Evolutionary conservation across 2,329 filamentous ascomycete genomes (phyloP).

Genomic region (Phialemoniopsis sp.): DNA sequence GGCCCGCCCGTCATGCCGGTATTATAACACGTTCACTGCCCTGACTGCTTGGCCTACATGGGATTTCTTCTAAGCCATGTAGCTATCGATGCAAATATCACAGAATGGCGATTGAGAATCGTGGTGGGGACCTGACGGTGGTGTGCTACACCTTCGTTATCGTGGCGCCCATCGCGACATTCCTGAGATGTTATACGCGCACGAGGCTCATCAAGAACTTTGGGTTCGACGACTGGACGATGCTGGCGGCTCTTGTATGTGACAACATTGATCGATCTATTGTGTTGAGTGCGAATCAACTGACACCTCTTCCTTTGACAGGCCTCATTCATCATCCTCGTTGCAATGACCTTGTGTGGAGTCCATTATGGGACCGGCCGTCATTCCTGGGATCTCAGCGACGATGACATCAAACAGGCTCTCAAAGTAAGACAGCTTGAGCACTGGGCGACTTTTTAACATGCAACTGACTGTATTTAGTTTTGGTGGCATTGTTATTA

Average conservation of each 20-base stretch:
- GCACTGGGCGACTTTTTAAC: too few species aligned
- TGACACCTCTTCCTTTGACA: conserved; percentile 9
- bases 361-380: conserved; percentile 23
- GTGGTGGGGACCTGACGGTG: too few species aligned
- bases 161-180: too few species aligned
- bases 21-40: too few species aligned
- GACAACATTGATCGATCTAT: conserved; percentile 4
- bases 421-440: conserved; percentile 12
- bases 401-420: conserved; percentile 16
- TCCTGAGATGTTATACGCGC: too few species aligned
- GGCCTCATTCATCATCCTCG: conserved; percentile 27
- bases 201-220: conserved; percentile 31
- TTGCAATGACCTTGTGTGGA: conserved; percentile 24
- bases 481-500: conserved; percentile 34
- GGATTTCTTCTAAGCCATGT: too few species aligned
- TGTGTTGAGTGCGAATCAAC: background rate
- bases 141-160: too few species aligned
- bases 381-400: conserved; percentile 11
- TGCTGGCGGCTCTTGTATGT: conserved; percentile 38
- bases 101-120: too few species aligned
- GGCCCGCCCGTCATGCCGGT: too few species aligned
- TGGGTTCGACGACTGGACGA: conserved; percentile 41
- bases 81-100: too few species aligned
- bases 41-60: too few species aligned
- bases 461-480: too few species aligned